These are phyloP conservation scores for Pontederia crassipes DNA, from an alignment of 176 grass and related monocot species.

Conservation along the genomic window DNA sequence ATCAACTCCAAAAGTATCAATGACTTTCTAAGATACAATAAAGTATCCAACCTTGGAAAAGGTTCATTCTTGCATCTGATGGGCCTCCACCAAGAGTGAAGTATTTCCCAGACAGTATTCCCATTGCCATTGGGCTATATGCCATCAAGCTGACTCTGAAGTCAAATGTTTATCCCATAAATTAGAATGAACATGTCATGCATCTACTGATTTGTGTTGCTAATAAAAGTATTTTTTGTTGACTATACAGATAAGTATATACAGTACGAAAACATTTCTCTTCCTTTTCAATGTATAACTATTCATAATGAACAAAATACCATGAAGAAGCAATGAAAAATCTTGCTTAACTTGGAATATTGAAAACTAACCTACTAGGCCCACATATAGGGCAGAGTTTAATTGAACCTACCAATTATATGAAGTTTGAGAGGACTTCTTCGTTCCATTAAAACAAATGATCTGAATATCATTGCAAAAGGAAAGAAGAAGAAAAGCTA, in stretches of 20 bases:
- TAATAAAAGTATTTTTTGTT: too few species aligned
- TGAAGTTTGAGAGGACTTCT: background rate
- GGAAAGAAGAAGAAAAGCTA: background rate
- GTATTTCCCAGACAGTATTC: conserved; percentile 90
- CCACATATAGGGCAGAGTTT: too few species aligned
- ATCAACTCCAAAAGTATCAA: conserved; percentile 1
- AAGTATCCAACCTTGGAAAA: conserved; percentile 51
- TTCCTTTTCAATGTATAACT: too few species aligned
- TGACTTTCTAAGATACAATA: conserved; percentile 2
- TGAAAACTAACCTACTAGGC: too few species aligned
- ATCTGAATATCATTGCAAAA: background rate
- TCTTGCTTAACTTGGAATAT: too few species aligned
- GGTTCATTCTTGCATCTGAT: conserved; percentile 68
- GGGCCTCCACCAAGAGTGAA: conserved; percentile 27
- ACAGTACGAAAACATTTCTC: too few species aligned
- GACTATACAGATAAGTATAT: too few species aligned
- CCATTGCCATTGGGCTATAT: conserved; percentile 97
- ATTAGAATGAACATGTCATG: background rate
- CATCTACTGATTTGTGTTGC: too few species aligned
- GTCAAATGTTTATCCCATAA: background rate
- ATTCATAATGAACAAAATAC: too few species aligned
- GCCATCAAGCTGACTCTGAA: conserved; percentile 68
- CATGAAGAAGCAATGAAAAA: too few species aligned
- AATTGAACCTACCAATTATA: background rate
- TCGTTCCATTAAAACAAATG: background rate